Percentiles rank a stretch among this genome's conserved stretches.
phyloP scores from a whole-genome alignment of 2,329 filamentous ascomycete species.

The Aspergillus neoniger region DNA sequence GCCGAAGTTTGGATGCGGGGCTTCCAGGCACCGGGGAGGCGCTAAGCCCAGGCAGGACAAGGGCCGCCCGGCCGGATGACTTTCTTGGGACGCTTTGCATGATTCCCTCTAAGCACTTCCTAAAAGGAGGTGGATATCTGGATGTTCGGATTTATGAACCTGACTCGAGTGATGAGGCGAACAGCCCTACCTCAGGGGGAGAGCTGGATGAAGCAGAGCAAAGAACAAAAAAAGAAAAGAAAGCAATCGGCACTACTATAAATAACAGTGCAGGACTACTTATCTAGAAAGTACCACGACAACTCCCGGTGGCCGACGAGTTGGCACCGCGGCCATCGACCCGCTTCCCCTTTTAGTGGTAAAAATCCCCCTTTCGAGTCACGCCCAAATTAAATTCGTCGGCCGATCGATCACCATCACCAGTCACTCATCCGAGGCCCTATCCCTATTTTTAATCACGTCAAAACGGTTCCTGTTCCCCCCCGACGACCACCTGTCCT shows the following conservation, averaged over 20 bases:
- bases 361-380: conserved; percentile 27
- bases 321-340: conserved; percentile 21
- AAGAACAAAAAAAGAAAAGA: not conserved
- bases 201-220: not conserved
- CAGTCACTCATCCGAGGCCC: conserved; percentile 17
- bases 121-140: not conserved
- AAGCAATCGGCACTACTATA: conserved; percentile 6
- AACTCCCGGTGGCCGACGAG: conserved; percentile 25
- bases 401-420: conserved; percentile 24
- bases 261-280: conserved; percentile 29
- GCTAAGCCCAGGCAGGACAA: not conserved
- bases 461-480: conserved; percentile 11
- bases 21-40: conserved; percentile 7
- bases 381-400: conserved; percentile 20
- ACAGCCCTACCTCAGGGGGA: not conserved
- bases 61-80: conserved; percentile 1
- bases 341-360: conserved; percentile 30
- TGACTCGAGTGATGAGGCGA: too few species aligned
- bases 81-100: not conserved
- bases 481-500: conserved; percentile 24
- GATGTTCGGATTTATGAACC: not conserved
- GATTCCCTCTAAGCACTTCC: not conserved
- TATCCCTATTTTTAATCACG: conserved; percentile 17
- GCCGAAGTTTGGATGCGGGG: conserved; percentile 9
- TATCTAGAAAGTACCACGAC: conserved; percentile 37